Evolutionary conservation across 2,329 filamentous ascomycete species (phyloP), one percentile per base, ranked within the genome.

Genomic region (Fusarium xyrophilum): DNA sequence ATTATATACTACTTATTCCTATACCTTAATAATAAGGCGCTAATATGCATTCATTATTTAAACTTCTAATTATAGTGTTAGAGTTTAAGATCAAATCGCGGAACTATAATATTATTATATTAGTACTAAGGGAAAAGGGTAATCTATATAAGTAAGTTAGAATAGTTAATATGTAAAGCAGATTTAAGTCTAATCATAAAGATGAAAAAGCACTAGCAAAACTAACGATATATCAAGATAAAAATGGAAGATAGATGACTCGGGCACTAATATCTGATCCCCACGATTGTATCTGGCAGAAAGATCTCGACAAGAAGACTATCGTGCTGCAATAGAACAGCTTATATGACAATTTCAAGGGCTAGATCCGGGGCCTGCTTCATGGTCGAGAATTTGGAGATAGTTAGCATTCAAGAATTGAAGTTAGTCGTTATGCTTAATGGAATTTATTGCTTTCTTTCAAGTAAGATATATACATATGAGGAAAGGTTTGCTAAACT

Each of bases 11-110:
- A 43, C 12, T 53, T 28, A 4, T 53, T 53, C 10, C 3, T 43
- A 0, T 27, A 53, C 21, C 21, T 53, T 2, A 15, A 53, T 19
- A 21, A 53, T 7, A n/a, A 23, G 5, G 35, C 21, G 2, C 17
- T 7, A 1, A 33, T 15, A 0, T 36, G 12, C 0, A 1, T 21
- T 15, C 2, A 2, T 7, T 28, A 11, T 27, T 43, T 7, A 1
- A 43, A 9, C 33, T 53, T 27, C 50, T 36, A 14, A 17, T 43
- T 17, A 42, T 53, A 2, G 12, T 53, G 4, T 0, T 52, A 11
- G 14, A 52, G 5, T 17, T 11, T 6, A n/a, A 25, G 27, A 36
- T 7, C 6, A 1, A 7, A 0, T 19, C 11, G 2, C 13, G 0
- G 4, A 0, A 52, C 0, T 10, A 52, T 14, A 32, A 42, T 6